Percentiles rank a stretch among this genome's conserved stretches.
phyloP scores from a whole-genome alignment of 331 rosid species.

The Cydonia oblonga region DNA sequence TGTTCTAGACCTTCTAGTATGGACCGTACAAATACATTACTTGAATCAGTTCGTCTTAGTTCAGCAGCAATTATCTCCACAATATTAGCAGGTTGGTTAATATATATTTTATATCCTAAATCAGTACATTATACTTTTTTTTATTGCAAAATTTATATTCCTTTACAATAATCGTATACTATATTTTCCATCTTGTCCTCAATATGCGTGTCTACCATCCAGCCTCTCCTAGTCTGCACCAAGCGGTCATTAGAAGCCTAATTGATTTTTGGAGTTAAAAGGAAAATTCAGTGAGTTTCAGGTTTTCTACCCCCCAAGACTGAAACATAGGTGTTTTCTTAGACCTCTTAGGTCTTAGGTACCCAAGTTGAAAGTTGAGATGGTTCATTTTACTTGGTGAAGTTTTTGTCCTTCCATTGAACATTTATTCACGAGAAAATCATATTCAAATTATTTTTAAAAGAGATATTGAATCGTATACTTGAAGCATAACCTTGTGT shows the following conservation, averaged over 20 bases:
- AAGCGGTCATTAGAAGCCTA: not conserved
- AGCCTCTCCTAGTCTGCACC: not conserved
- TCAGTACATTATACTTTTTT: not conserved
- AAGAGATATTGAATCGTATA: not conserved
- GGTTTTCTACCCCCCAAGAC: not conserved
- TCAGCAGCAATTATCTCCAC: not conserved
- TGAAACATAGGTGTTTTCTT: not conserved
- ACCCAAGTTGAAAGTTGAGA: not conserved
- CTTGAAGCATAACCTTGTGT: not conserved
- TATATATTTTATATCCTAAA: not conserved
- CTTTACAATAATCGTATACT: not conserved
- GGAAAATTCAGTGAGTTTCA: not conserved
- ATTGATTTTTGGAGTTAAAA: not conserved
- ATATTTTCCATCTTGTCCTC: not conserved
- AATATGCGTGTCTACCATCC: not conserved
- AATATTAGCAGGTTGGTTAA: not conserved
- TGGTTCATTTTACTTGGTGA: not conserved
- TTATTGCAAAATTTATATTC: too few relatives aligned
- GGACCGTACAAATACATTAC: not conserved
- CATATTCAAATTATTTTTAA: not conserved
- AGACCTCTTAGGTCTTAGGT: not conserved
- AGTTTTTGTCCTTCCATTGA: not conserved
- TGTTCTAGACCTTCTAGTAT: not conserved
- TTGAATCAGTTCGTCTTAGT: not conserved
- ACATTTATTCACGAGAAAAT: not conserved